Percentiles rank a stretch among this genome's conserved stretches.
These are phyloP conservation scores for Sanghuangporus weigelae DNA, from an alignment of 1,284 basidiomycete genomes.

Conservation along the genomic window DNA sequence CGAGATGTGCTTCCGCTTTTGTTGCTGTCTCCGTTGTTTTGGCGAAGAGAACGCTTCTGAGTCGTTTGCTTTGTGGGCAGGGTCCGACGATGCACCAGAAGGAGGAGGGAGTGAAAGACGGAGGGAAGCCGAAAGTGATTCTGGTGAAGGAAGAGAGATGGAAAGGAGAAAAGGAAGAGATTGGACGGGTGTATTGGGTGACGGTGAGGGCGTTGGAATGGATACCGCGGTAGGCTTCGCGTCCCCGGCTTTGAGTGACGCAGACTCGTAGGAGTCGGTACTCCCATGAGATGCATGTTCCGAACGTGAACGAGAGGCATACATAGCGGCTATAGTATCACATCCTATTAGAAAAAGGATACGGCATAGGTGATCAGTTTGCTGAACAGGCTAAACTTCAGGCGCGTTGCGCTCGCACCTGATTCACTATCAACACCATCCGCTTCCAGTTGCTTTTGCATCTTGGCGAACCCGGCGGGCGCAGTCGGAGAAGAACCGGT, in stretches of 20 bases:
- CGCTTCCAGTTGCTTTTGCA: no score
- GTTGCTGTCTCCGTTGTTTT: not conserved
- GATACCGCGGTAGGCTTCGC: not conserved
- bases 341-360: no score
- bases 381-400: no score
- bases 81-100: not conserved
- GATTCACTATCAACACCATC: no score
- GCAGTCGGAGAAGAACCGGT: not conserved
- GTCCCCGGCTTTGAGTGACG: not conserved
- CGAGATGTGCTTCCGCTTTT: conserved; percentile 9
- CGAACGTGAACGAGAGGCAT: no score
- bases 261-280: not conserved
- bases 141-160: conserved; percentile 26
- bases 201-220: not conserved
- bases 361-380: no score
- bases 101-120: not conserved
- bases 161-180: not conserved
- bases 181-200: not conserved
- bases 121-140: conserved; percentile 23
- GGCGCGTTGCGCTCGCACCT: no score
- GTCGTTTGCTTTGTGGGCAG: not conserved
- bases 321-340: no score
- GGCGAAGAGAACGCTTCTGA: not conserved
- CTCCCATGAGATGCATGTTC: no score
- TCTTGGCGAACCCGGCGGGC: not conserved